Conservation (phyloP, 306 rosid genomes). For the Pueraria montana region DNA sequence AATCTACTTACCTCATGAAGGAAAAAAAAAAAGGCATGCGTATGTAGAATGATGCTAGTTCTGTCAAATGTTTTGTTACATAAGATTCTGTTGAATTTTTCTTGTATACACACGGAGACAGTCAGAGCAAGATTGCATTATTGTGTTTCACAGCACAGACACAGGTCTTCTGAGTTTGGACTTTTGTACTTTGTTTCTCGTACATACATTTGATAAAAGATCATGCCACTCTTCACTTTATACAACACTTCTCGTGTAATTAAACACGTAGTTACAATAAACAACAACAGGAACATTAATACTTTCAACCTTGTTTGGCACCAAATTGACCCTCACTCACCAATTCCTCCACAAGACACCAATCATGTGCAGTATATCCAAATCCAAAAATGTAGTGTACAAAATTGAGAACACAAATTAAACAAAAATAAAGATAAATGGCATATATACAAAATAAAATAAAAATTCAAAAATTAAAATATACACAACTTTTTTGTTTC, state of each 20-base stretch:
- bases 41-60: background rate
- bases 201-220: slow-evolving; percentile 21
- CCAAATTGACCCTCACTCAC: background rate
- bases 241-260: slow-evolving; percentile 8
- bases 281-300: background rate
- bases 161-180: slow-evolving; percentile 4
- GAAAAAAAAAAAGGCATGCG: background rate
- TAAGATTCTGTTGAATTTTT: background rate
- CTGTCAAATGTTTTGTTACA: background rate
- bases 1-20: background rate
- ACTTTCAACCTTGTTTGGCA: background rate
- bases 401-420: no score
- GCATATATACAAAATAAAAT: no score
- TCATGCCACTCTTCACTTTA: background rate
- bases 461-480: no score
- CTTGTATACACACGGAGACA: background rate
- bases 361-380: no score
- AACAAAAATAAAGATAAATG: no score
- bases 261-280: background rate
- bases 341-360: slow-evolving; percentile 7
- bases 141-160: background rate
- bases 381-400: no score
- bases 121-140: background rate
- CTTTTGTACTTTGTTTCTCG: background rate
- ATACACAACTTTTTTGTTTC: background rate